phyloP scores from a whole-genome alignment of 2,329 filamentous ascomycete species.

The Clarireedia sp. region DNA sequence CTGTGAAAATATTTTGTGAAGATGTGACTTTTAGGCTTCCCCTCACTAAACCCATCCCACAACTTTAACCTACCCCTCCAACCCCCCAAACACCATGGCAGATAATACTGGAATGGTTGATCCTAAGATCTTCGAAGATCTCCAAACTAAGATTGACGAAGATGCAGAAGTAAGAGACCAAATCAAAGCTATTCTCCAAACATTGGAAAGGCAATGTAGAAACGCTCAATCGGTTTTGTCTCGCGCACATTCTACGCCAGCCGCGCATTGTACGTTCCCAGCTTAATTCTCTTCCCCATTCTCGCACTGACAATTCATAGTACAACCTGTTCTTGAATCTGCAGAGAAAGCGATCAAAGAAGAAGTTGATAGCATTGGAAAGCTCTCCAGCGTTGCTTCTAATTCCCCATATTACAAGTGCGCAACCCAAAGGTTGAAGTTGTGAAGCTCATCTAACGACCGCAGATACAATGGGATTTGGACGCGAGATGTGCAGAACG shows the following conservation, averaged over 20 bases:
- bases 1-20: background rate
- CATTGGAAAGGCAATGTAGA: conserved; percentile 75
- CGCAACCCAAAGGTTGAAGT: conserved; percentile 10
- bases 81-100: conserved; percentile 13
- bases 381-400: conserved; percentile 66
- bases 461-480: conserved; percentile 72
- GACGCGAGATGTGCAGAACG: conserved; percentile 75
- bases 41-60: background rate
- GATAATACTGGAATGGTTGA: conserved; percentile 37
- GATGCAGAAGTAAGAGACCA: conserved; percentile 76
- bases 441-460: conserved; percentile 7
- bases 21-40: background rate
- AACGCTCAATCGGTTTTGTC: conserved; percentile 77
- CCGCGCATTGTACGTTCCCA: conserved; percentile 45
- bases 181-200: conserved; percentile 72
- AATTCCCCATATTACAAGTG: conserved; percentile 95
- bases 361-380: conserved; percentile 61
- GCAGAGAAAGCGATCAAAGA: conserved; percentile 63
- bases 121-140: conserved; percentile 72
- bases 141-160: conserved; percentile 85
- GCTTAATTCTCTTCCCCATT: background rate
- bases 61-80: conserved; percentile 1
- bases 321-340: conserved; percentile 59
- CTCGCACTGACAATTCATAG: conserved; percentile 35
- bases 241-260: conserved; percentile 79